phyloP scores from a whole-genome alignment of 768 basidiomycete genomes.

The Fistulinella prunicolor region DNA sequence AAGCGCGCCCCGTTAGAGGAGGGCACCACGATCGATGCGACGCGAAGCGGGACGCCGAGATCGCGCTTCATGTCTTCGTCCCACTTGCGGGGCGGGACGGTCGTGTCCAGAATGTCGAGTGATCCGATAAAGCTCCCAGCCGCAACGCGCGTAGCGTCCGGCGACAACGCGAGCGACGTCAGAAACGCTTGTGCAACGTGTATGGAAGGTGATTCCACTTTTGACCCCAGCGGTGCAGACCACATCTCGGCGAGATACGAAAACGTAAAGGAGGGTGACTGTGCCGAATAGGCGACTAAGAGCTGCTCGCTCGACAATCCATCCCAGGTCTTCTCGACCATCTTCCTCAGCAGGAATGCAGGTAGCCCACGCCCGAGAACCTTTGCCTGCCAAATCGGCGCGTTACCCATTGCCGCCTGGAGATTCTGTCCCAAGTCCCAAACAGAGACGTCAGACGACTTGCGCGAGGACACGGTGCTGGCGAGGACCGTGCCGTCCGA shows the following conservation, averaged over 20 bases:
- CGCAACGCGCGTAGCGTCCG: conserved; percentile 14
- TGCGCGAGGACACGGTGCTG: conserved; percentile 1
- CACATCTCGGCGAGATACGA: neutral
- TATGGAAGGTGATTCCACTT: neutral
- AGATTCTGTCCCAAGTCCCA: conserved; percentile 3
- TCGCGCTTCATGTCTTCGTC: conserved; percentile 3
- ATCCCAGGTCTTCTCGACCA: neutral
- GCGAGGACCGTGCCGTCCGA: conserved; percentile 2
- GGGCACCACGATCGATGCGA: neutral
- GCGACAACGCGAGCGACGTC: conserved; percentile 16
- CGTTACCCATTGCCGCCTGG: neutral
- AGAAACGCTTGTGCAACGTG: conserved; percentile 1
- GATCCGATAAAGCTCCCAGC: conserved; percentile 6
- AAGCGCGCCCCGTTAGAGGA: conserved; percentile 12
- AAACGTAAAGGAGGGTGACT: conserved; percentile 4
- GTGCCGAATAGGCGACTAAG: conserved; percentile 2
- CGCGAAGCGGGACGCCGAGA: neutral
- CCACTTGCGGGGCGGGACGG: conserved; percentile 5
- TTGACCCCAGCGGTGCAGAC: neutral
- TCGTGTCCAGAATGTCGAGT: conserved; percentile 9
- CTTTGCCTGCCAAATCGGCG: conserved; percentile 5
- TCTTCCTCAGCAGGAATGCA: neutral
- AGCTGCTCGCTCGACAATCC: neutral
- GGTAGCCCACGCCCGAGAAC: conserved; percentile 2
- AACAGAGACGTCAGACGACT: neutral